Evolutionary conservation across 2,329 filamentous ascomycete genomes (phyloP).

Genomic region (Fusarium metavorans): DNA sequence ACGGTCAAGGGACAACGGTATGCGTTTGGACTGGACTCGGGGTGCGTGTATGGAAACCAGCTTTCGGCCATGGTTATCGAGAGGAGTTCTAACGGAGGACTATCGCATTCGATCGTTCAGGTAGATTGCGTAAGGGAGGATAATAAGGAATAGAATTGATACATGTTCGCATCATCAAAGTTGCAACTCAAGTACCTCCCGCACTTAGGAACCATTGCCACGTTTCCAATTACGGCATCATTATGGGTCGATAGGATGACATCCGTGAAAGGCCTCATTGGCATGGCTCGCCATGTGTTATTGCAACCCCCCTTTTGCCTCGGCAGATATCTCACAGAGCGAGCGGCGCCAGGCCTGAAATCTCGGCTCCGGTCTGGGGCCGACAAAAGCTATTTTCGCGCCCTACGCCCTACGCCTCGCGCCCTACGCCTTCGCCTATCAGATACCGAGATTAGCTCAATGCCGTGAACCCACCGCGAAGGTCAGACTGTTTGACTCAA

Average conservation of each 20-base stretch:
- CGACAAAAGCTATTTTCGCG: conserved; percentile 1
- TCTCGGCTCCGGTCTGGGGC: background rate
- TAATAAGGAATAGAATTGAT: background rate
- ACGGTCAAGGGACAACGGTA: conserved; percentile 58
- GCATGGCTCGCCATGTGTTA: background rate
- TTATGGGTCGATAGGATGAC: background rate
- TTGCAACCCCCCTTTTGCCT: background rate
- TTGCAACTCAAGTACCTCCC: background rate
- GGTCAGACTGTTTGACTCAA: too few species aligned
- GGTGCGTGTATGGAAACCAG: conserved; percentile 74
- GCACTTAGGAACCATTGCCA: too few species aligned
- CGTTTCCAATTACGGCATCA: too few species aligned
- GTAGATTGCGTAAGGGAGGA: conserved; percentile 8
- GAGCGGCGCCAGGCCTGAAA: background rate
- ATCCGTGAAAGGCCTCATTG: background rate
- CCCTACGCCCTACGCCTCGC: conserved; percentile 5
- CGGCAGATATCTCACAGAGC: background rate
- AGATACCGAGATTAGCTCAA: background rate
- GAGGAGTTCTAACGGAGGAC: background rate
- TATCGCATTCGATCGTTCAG: conserved; percentile 28
- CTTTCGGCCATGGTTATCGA: conserved; percentile 33
- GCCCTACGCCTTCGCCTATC: background rate
- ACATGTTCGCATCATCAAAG: background rate
- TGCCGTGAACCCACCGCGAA: background rate
- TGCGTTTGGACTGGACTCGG: conserved; percentile 84